Percentiles rank a stretch among this genome's conserved stretches.
These are phyloP conservation scores for Emiliania huxleyi DNA, from an alignment of 78 protist species.

Conservation along the genomic window DNA sequence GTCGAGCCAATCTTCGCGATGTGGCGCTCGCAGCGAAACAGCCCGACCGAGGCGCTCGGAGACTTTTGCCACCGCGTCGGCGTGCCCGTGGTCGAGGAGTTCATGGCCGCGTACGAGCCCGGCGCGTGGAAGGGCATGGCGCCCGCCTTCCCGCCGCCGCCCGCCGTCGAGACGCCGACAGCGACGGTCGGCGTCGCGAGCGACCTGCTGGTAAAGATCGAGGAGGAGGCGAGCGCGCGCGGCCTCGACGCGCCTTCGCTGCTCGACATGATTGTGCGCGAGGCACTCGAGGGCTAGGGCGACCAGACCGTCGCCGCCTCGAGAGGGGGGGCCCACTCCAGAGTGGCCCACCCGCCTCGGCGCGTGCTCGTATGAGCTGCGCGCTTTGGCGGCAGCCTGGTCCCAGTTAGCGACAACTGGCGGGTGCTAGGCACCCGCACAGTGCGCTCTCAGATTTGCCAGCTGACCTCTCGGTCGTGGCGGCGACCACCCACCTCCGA, in stretches of 20 bases:
- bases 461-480: too few relatives aligned
- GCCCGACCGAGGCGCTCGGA: not conserved
- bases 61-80: slow-evolving; percentile 40
- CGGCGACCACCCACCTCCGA: too few relatives aligned
- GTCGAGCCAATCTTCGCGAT: slow-evolving; percentile 13
- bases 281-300: not conserved
- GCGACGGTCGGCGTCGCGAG: not conserved
- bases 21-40: slow-evolving; percentile 8
- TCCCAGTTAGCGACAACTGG: too few relatives aligned
- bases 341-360: too few relatives aligned
- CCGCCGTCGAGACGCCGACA: not conserved
- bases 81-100: not conserved
- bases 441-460: too few relatives aligned
- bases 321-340: too few relatives aligned
- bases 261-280: not conserved
- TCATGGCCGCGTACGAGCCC: not conserved
- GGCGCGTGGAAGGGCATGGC: not conserved
- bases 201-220: not conserved
- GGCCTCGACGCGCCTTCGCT: not conserved
- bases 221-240: not conserved
- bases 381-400: too few relatives aligned
- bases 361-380: too few relatives aligned
- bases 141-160: not conserved
- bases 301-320: too few relatives aligned
- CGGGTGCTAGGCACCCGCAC: too few relatives aligned